These are phyloP conservation scores for Amphicarpaea edgeworthii DNA, from an alignment of 306 rosid species.

Conservation along the genomic window DNA sequence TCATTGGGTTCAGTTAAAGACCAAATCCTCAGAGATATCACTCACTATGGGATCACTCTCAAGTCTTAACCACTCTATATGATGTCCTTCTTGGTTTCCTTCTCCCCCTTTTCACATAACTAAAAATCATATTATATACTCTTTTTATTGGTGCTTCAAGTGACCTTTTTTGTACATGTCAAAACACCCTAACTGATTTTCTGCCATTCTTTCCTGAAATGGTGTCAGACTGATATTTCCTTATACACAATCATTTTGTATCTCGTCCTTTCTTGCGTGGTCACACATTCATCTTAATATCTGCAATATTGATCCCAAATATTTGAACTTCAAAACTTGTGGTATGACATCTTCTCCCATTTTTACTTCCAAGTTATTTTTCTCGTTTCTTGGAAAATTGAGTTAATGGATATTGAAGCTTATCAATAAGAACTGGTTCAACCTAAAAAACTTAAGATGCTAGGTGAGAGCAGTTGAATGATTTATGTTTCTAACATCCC, in stretches of 20 bases:
- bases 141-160: background rate
- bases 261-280: background rate
- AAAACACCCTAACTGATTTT: background rate
- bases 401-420: constrained; percentile 1
- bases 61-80: too few relatives aligned
- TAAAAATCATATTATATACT: background rate
- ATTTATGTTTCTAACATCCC: constrained; percentile 19
- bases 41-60: background rate
- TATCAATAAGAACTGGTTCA: constrained; percentile 16
- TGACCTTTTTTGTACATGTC: background rate
- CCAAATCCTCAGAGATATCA: background rate
- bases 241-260: background rate
- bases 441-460: constrained; percentile 24
- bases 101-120: background rate
- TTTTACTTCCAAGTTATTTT: background rate
- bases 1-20: background rate
- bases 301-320: background rate
- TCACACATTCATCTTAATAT: background rate
- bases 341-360: background rate
- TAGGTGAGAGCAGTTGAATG: constrained; percentile 11
- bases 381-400: background rate
- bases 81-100: background rate
- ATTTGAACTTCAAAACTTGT: background rate
- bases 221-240: background rate
- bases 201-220: background rate